Conservation (phyloP, 805 yeast genomes). For the Ogataea neopini region DNA sequence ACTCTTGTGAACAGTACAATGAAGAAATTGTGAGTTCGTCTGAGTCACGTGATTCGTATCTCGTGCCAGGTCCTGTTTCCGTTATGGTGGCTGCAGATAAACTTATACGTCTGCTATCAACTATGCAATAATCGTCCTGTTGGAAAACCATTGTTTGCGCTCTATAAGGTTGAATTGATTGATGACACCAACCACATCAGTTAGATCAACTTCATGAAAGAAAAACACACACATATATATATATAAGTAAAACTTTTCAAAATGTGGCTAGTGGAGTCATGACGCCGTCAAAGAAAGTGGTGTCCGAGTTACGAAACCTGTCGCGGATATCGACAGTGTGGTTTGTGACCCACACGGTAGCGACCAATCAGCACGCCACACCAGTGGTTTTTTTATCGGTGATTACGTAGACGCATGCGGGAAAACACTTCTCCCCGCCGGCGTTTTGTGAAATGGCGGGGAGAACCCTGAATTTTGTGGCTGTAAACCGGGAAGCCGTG, state of each 20-base stretch:
- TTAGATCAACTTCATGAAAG: neutral
- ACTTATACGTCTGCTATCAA: constrained; percentile 23
- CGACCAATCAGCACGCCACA: constrained; percentile 6
- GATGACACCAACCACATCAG: neutral
- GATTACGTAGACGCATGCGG: constrained; percentile 7
- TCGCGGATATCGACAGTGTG: neutral
- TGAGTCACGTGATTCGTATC: constrained; percentile 1
- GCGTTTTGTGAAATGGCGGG: neutral
- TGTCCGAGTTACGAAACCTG: constrained; percentile 1
- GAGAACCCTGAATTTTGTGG: neutral
- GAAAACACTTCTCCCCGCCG: neutral
- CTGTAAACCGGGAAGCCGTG: neutral
- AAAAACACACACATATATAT: constrained; percentile 1
- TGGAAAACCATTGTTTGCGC: constrained; percentile 17
- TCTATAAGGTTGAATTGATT: neutral
- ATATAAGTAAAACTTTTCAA: constrained; percentile 1
- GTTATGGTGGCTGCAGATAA: no score
- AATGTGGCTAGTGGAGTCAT: constrained; percentile 6
- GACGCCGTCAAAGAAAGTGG: constrained; percentile 6
- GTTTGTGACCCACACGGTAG: neutral
- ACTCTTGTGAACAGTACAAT: constrained; percentile 25
- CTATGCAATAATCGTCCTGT: constrained; percentile 29
- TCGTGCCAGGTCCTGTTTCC: constrained; percentile 2
- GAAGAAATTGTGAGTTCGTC: neutral
- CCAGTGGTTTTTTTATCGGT: constrained; percentile 2